Evolutionary conservation across 208 protist genomes (phyloP).

Genomic region (Crithidia fasciculata): DNA sequence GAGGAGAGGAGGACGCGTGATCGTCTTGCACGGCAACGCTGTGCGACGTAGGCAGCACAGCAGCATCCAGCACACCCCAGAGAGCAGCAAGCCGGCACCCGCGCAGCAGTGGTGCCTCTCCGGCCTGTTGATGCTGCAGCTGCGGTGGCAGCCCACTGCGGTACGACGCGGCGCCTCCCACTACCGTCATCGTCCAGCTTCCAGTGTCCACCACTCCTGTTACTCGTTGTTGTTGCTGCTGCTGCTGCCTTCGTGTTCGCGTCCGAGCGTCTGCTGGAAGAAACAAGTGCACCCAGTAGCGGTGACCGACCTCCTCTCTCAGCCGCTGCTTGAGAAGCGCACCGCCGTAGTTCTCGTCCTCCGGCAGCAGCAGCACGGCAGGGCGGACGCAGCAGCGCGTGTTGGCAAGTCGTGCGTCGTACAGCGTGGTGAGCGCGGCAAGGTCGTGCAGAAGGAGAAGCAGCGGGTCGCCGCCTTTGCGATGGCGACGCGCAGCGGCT

Average conservation of each 20-base stretch:
- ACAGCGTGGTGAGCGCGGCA: constrained; percentile 45
- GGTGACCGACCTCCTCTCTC: constrained; percentile 39
- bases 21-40: not conserved
- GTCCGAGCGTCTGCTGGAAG: constrained; percentile 2
- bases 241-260: not conserved
- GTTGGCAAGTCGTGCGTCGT: constrained; percentile 38
- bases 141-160: not conserved
- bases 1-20: not conserved
- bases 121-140: constrained; percentile 8
- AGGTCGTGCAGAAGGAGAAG: constrained; percentile 67
- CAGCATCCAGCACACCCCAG: constrained; percentile 24
- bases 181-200: constrained; percentile 11
- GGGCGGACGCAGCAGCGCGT: constrained; percentile 31
- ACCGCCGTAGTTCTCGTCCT: constrained; percentile 68
- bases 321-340: constrained; percentile 55
- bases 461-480: constrained; percentile 47
- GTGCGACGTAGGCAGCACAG: not conserved
- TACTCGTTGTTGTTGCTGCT: not conserved
- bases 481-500: constrained; percentile 21
- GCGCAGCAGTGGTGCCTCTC: constrained; percentile 23
- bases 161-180: not conserved
- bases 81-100: constrained; percentile 33
- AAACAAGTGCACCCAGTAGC: constrained; percentile 68
- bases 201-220: not conserved
- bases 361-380: constrained; percentile 74